Percentiles rank a stretch among this genome's conserved stretches.
phyloP scores from a whole-genome alignment of 176 grass and related monocot genomes.

The Sorghum bicolor region Sorghum_bicolor_NCBIv3 NC_012875.2:48380001-48380500 shows the following conservation, averaged over 20 bases:
- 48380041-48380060: constrained; percentile 48
- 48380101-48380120: constrained; percentile 48
- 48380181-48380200: not conserved
- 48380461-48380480: constrained; percentile 73
- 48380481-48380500: constrained; percentile 85
- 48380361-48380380: constrained; percentile 55
- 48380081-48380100: constrained; percentile 40
- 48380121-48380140: constrained; percentile 63
- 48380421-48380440: constrained; percentile 39
- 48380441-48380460: constrained; percentile 70
- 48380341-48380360: constrained; percentile 80
- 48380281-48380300: constrained; percentile 88
- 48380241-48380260: constrained; percentile 45
- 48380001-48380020: not conserved
- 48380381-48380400: constrained; percentile 51
- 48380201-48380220: not conserved
- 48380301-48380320: constrained; percentile 58
- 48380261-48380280: constrained; percentile 80
- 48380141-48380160: constrained; percentile 63
- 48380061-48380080: constrained; percentile 46
- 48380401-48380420: constrained; percentile 89
- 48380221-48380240: not conserved
- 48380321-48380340: constrained; percentile 55
- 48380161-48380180: constrained; percentile 83
- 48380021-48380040: not conserved